phyloP scores from a whole-genome alignment of 768 basidiomycete species.

The Cystoderma amianthinum region DNA sequence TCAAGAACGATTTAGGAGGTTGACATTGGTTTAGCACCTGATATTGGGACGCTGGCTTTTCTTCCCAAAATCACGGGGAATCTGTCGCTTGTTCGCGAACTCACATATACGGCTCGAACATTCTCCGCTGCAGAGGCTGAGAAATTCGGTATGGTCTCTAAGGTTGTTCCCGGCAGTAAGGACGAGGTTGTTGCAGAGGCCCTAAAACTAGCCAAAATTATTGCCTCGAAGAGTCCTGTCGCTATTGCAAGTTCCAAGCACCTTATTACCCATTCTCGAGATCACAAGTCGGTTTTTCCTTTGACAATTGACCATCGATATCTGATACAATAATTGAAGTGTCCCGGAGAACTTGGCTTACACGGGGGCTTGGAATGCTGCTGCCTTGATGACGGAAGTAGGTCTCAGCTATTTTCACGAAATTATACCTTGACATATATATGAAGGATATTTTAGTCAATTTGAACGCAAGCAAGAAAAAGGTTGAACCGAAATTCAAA shows the following conservation, averaged over 20 bases:
- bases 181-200: slow-evolving; percentile 64
- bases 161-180: slow-evolving; percentile 57
- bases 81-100: slow-evolving; percentile 62
- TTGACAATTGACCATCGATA: background rate
- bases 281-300: slow-evolving; percentile 53
- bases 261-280: slow-evolving; percentile 68
- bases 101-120: slow-evolving; percentile 67
- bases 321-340: slow-evolving; percentile 10
- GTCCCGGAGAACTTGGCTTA: slow-evolving; percentile 36
- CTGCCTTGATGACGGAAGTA: slow-evolving; percentile 33
- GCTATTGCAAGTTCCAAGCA: slow-evolving; percentile 76
- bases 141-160: slow-evolving; percentile 67
- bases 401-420: slow-evolving; percentile 1
- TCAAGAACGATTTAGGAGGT: slow-evolving; percentile 56
- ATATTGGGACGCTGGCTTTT: slow-evolving; percentile 80
- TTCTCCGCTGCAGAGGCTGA: slow-evolving; percentile 67
- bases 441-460: slow-evolving; percentile 31
- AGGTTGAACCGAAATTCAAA: slow-evolving; percentile 22
- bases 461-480: slow-evolving; percentile 22
- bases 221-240: slow-evolving; percentile 74
- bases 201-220: slow-evolving; percentile 53
- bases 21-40: slow-evolving; percentile 81
- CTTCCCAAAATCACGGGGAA: slow-evolving; percentile 76
- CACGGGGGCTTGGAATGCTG: slow-evolving; percentile 37
- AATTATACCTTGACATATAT: background rate